Percentiles rank a stretch among this genome's conserved stretches.
Evolutionary conservation across 768 basidiomycete species (phyloP).

Genomic region (Daedaleopsis sinensis): DNA sequence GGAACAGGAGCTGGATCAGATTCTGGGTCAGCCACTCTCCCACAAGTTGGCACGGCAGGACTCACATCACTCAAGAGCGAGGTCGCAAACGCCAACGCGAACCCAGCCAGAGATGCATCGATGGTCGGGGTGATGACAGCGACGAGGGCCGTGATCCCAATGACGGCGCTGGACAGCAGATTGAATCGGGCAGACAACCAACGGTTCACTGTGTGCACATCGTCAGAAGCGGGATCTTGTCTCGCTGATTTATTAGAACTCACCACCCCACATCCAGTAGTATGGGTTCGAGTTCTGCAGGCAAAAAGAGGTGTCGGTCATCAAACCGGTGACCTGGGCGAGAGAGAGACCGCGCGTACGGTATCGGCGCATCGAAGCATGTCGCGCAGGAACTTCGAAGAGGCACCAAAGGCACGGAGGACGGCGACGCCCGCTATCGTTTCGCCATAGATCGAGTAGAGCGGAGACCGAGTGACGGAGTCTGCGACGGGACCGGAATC

Average conservation of each 20-base stretch:
- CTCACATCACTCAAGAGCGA: slow-evolving; percentile 71
- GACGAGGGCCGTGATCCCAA: slow-evolving; percentile 72
- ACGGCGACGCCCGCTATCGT: slow-evolving; percentile 55
- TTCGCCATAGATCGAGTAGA: slow-evolving; percentile 56
- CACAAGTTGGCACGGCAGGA: neutral
- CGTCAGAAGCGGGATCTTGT: slow-evolving; percentile 1
- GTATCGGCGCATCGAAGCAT: slow-evolving; percentile 85
- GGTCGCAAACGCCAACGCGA: slow-evolving; percentile 83
- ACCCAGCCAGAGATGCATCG: slow-evolving; percentile 82
- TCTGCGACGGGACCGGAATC: slow-evolving; percentile 28
- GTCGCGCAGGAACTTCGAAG: slow-evolving; percentile 82
- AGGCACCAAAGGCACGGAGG: slow-evolving; percentile 85
- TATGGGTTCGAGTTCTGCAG: slow-evolving; percentile 66
- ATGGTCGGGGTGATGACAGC: slow-evolving; percentile 71
- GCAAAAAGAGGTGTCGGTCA: slow-evolving; percentile 7
- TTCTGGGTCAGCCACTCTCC: slow-evolving; percentile 24
- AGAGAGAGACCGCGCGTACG: slow-evolving; percentile 41
- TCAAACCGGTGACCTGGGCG: slow-evolving; percentile 11
- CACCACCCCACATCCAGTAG: slow-evolving; percentile 93
- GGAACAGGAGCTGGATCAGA: slow-evolving; percentile 52
- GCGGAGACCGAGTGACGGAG: slow-evolving; percentile 49
- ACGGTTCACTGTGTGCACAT: slow-evolving; percentile 64
- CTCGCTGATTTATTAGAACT: slow-evolving; percentile 17
- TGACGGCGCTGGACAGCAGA: slow-evolving; percentile 67
- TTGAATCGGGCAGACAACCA: slow-evolving; percentile 93